Conservation (phyloP, 2,329 filamentous ascomycete genomes). For the Lecanosticta acicola region DNA sequence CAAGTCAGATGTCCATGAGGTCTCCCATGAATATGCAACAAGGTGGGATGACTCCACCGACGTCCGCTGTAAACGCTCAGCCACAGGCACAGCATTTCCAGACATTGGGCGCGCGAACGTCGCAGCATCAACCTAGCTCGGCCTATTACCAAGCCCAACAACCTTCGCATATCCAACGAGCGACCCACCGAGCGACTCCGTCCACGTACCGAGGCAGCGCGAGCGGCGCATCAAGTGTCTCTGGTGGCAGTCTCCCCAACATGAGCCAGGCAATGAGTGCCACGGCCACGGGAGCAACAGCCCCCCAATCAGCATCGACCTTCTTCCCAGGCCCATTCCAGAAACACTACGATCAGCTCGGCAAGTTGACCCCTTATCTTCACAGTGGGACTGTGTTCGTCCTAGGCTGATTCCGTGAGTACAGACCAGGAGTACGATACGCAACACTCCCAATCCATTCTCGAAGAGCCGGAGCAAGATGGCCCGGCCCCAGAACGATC, state of each 20-base stretch:
- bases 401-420: conserved; percentile 61
- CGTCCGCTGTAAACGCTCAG: conserved; percentile 51
- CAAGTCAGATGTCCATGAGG: conserved; percentile 51
- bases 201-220: conserved; percentile 24
- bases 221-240: conserved; percentile 31
- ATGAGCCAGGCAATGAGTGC: conserved; percentile 25
- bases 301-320: conserved; percentile 36
- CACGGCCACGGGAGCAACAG: conserved; percentile 32
- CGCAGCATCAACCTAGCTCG: conserved; percentile 42
- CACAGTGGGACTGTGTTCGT: conserved; percentile 58
- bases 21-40: conserved; percentile 58
- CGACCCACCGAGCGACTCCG: conserved; percentile 17
- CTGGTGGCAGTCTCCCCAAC: conserved; percentile 18
- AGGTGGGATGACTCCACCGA: conserved; percentile 57
- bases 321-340: conserved; percentile 88
- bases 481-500: conserved; percentile 13
- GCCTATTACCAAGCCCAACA: conserved; percentile 42
- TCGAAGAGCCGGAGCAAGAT: conserved; percentile 54
- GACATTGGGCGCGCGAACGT: conserved; percentile 29
- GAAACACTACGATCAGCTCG: conserved; percentile 90
- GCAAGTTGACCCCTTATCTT: conserved; percentile 63
- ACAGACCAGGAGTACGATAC: conserved; percentile 93
- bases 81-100: conserved; percentile 44
- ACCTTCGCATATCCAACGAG: conserved; percentile 18
- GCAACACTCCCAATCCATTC: conserved; percentile 58